A percentile compares a stretch with the other conserved stretches of the same genome.
These are phyloP conservation scores for Aureobasidium uvarum DNA, from an alignment of 2,329 filamentous ascomycete genomes.

Conservation along the genomic window DNA sequence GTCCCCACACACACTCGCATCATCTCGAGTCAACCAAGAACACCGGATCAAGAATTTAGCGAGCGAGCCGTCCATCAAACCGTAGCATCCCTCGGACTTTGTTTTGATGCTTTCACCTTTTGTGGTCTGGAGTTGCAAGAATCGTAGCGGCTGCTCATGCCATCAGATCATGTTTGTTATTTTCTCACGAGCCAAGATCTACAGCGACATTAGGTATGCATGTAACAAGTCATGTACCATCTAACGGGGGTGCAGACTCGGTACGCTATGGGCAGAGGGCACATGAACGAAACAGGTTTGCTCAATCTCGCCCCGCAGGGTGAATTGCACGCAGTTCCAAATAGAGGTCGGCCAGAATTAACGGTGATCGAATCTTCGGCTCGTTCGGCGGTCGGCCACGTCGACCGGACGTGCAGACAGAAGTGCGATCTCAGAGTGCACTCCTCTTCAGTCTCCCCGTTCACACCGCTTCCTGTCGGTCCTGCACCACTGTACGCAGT, in stretches of 20 bases:
- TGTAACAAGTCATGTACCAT: conserved; percentile 2
- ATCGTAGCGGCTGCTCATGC: background rate
- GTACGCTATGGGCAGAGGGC: background rate
- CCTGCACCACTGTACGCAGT: conserved; percentile 51
- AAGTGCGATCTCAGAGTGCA: too few species aligned
- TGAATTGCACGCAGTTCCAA: background rate
- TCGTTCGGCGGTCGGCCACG: background rate
- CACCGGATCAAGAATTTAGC: background rate
- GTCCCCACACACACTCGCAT: background rate
- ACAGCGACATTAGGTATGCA: background rate
- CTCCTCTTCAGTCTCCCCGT: background rate
- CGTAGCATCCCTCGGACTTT: too few species aligned
- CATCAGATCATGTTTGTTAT: background rate
- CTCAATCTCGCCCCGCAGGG: background rate
- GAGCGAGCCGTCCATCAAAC: background rate
- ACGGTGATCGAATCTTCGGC: background rate
- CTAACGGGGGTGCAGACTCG: conserved; percentile 2
- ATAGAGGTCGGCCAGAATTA: background rate
- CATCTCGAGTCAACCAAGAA: background rate
- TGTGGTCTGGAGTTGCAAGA: background rate
- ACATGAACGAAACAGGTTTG: conserved; percentile 7
- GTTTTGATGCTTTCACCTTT: background rate
- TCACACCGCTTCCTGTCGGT: conserved; percentile 28
- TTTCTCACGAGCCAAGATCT: background rate
- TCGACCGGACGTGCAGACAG: background rate